These are phyloP conservation scores for Neocallimastix lanati DNA, from an alignment of 192 early-diverging fungal genomes.

Conservation along the genomic window DNA sequence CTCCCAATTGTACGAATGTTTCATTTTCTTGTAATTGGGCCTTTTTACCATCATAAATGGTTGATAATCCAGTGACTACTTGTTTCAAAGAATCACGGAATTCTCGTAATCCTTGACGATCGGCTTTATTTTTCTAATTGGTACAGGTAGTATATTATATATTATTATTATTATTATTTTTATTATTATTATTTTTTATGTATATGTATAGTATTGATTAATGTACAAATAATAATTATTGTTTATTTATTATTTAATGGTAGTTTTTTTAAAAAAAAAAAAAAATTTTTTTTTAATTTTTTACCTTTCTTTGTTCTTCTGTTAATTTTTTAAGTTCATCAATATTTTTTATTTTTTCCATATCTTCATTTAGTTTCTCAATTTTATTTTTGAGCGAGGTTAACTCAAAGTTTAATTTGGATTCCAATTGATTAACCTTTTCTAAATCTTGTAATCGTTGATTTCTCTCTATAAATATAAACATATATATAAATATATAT, in stretches of 20 bases:
- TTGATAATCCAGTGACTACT: conserved; percentile 11
- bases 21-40: conserved; percentile 32
- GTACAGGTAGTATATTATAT: too few relatives aligned
- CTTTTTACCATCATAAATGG: conserved; percentile 23
- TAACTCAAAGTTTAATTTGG: conserved; percentile 29
- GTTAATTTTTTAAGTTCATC: conserved; percentile 18
- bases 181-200: too few relatives aligned
- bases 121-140: conserved; percentile 20
- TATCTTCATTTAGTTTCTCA: conserved; percentile 8
- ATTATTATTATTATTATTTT: too few relatives aligned
- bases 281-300: too few relatives aligned
- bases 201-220: too few relatives aligned
- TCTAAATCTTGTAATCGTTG: conserved; percentile 26
- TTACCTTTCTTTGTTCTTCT: conserved; percentile 16
- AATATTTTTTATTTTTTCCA: conserved; percentile 19
- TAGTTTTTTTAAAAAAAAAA: too few relatives aligned
- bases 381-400: conserved; percentile 15
- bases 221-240: too few relatives aligned
- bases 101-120: conserved; percentile 11
- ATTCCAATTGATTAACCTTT: conserved; percentile 34
- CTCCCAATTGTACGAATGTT: conserved; percentile 23
- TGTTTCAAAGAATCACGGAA: conserved; percentile 13
- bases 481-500: not conserved
- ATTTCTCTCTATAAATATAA: conserved; percentile 31
- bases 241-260: too few relatives aligned